Evolutionary conservation across 352 stramenopile genomes (phyloP).

Genomic region (Peronosclerospora sorghi): DNA sequence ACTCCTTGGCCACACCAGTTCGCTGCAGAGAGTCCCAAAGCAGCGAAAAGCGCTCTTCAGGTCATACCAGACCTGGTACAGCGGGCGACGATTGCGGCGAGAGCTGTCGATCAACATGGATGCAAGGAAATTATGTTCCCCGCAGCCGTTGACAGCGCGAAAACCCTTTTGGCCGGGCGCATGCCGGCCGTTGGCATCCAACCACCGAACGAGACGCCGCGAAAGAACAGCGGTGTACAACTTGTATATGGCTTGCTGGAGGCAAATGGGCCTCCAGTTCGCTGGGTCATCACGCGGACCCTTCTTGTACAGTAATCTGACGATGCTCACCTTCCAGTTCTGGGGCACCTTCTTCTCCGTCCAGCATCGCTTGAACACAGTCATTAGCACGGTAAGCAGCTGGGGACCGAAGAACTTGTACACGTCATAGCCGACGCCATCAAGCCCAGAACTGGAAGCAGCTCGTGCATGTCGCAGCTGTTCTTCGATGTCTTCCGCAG

Average conservation of each 20-base stretch:
- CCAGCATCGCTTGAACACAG: constrained; percentile 14
- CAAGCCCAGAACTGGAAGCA: constrained; percentile 3
- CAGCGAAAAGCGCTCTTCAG: constrained; percentile 11
- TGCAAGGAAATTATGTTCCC: constrained; percentile 21
- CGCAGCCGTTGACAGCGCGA: constrained; percentile 17
- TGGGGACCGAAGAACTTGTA: constrained; percentile 4
- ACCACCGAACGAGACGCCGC: not conserved
- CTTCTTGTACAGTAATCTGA: too few relatives aligned
- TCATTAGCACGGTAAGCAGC: constrained; percentile 6
- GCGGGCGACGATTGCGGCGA: constrained; percentile 2
- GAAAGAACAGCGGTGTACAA: constrained; percentile 7
- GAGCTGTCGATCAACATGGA: too few relatives aligned
- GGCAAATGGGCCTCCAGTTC: constrained; percentile 23
- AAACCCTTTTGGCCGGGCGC: constrained; percentile 7
- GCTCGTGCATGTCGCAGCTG: constrained; percentile 1
- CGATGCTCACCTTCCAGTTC: constrained; percentile 12
- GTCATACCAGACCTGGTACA: constrained; percentile 27
- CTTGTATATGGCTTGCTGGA: constrained; percentile 29
- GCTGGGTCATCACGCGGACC: not conserved
- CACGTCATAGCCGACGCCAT: constrained; percentile 15
- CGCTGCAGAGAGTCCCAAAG: constrained; percentile 7
- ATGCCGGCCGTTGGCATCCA: too few relatives aligned
- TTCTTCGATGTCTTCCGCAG: constrained; percentile 15
- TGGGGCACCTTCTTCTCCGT: constrained; percentile 1
- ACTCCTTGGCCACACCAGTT: not conserved